Percentiles rank a stretch among this genome's conserved stretches.
Evolutionary conservation across 2,329 filamentous ascomycete species (phyloP).

Genomic region (Paecilomyces variotii): DNA sequence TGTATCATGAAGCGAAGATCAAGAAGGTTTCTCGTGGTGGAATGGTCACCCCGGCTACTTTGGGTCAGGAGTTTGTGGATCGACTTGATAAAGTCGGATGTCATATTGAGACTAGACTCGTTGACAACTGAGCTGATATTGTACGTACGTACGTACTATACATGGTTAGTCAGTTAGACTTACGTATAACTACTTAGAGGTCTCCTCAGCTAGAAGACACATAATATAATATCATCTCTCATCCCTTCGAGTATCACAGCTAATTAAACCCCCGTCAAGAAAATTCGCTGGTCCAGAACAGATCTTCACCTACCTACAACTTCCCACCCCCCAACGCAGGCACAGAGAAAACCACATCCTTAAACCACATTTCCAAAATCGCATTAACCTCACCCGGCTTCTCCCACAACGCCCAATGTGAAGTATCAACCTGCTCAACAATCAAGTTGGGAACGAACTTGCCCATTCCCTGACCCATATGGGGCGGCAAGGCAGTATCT

Average conservation of each 20-base stretch:
- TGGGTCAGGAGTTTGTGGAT: constrained; percentile 41
- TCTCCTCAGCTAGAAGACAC: no score
- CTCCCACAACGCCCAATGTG: constrained; percentile 81
- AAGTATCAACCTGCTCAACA: constrained; percentile 56
- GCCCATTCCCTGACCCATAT: constrained; percentile 66
- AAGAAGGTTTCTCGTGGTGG: constrained; percentile 36
- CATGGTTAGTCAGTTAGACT: no score
- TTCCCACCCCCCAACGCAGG: constrained; percentile 35
- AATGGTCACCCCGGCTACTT: constrained; percentile 40
- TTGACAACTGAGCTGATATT: constrained; percentile 19
- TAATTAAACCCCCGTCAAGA: no score
- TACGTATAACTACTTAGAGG: no score
- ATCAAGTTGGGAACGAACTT: constrained; percentile 57
- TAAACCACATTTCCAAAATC: constrained; percentile 60
- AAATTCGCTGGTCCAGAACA: neutral
- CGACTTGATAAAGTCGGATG: constrained; percentile 38
- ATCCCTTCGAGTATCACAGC: no score
- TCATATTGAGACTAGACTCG: constrained; percentile 30
- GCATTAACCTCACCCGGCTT: constrained; percentile 62
- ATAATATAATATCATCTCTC: no score
- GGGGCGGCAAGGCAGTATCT: constrained; percentile 65
- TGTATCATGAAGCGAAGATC: constrained; percentile 34
- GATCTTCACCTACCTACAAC: constrained; percentile 23
- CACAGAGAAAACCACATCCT: constrained; percentile 45
- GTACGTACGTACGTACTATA: no score